Conservation (phyloP, 306 rosid genomes). For the Abrus precatorius region DNA sequence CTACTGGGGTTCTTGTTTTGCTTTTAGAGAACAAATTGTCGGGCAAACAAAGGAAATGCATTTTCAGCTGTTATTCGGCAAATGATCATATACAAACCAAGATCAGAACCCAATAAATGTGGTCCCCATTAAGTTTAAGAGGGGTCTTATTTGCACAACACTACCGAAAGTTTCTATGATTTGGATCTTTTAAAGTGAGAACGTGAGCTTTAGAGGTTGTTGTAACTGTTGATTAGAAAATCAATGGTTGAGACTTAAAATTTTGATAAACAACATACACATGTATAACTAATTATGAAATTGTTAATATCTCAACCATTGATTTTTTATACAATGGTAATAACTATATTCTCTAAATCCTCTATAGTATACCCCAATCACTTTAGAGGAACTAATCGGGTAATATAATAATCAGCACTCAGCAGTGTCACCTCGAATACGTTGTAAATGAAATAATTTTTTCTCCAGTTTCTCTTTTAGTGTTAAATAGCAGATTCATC, state of each 20-base stretch:
- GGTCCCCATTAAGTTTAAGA: slow-evolving; percentile 24
- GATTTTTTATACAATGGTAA: neutral
- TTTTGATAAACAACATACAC: too few relatives aligned
- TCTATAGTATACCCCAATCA: neutral
- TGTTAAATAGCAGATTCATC: slow-evolving; percentile 15
- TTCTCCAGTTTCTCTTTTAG: slow-evolving; percentile 4
- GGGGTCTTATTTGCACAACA: slow-evolving; percentile 2
- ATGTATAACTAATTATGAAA: too few relatives aligned
- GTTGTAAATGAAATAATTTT: neutral
- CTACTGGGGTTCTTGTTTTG: slow-evolving; percentile 25
- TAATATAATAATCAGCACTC: neutral
- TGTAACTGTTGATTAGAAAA: too few relatives aligned
- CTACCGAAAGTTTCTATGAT: neutral
- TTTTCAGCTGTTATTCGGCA: neutral
- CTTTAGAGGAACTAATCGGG: neutral
- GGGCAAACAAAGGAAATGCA: slow-evolving; percentile 37
- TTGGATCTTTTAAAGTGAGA: neutral
- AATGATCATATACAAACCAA: slow-evolving; percentile 10
- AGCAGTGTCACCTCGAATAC: slow-evolving; percentile 24
- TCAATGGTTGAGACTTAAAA: too few relatives aligned
- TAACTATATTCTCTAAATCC: neutral
- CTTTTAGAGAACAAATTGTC: neutral
- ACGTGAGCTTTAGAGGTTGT: neutral
- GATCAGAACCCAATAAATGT: slow-evolving; percentile 20
- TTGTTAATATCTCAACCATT: too few relatives aligned